Base-by-base conservation (phyloP, 352 stramenopile species). In the Globisporangium megalacanthum region DNA sequence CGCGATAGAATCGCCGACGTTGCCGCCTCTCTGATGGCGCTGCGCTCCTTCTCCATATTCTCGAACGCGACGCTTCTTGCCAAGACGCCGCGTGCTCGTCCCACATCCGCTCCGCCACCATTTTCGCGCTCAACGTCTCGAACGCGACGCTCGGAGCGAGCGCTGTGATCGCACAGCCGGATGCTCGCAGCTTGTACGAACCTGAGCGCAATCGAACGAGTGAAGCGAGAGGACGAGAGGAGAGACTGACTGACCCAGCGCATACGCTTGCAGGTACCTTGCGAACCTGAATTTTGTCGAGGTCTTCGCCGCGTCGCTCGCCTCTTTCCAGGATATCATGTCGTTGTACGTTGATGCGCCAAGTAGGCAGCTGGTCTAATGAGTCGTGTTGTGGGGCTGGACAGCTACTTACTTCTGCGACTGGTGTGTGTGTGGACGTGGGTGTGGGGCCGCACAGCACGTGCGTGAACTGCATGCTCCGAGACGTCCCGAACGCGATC, bases 401-500 rank as follows among this genome's bases (percentile, higher is more conserved):
- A 13, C 4, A 15, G 25, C 25, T 29, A 4, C 25, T 29, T 4
- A 29, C 25, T 29, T 29, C 25, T 29, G 25, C 25, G 25, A 29
- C 25, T 29, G 25, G 25, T 29, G 25, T 29, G 25, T 29, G 25
- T 29, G 25, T 29, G 25, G 25, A 29, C 25, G 29, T 57, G 31
- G 6, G 15, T 17, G 7, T 56, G n/a, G 9, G 13, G 4, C 8
- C 44, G 6, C 31, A 22, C 17, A 81, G 72, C 20, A 62, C 64
- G 39, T 81, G 72, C 44, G 56, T 62, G 17, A 73, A 71, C n/a
- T 81, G 72, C 56, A 60, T 70, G 39, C 58, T 81, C 19, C 48
- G 58, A 19, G 52, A 67, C 47, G 55, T 81, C 0, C 72, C 72
- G 8, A 58, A 44, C 10, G 47, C 65, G 41, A 69, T 81, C 39